A percentile compares a stretch with the other conserved stretches of the same genome.
These are phyloP conservation scores for Fusarium sp. DNA, from an alignment of 2,329 filamentous ascomycete genomes.

Conservation along the genomic window DNA sequence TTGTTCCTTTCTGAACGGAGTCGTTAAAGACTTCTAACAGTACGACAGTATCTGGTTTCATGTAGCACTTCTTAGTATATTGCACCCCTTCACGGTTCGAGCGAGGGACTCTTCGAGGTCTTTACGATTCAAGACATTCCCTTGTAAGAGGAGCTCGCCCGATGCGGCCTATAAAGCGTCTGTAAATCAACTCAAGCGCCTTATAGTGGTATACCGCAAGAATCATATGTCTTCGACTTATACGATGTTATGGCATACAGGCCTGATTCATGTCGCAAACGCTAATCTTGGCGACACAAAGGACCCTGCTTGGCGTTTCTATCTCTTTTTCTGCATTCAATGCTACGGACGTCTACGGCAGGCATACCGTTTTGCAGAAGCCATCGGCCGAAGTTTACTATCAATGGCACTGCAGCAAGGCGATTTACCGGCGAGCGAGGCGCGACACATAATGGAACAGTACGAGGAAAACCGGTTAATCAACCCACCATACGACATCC, in stretches of 20 bases:
- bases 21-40: neutral
- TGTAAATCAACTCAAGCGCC: constrained; percentile 50
- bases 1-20: neutral
- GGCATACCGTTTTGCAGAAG: constrained; percentile 49
- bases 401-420: constrained; percentile 49
- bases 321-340: constrained; percentile 52
- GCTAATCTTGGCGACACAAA: constrained; percentile 45
- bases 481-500: constrained; percentile 36
- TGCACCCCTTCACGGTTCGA: constrained; percentile 35
- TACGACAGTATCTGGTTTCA: constrained; percentile 52
- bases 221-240: constrained; percentile 47
- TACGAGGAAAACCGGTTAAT: constrained; percentile 40
- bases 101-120: neutral
- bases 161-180: constrained; percentile 48
- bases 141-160: constrained; percentile 37
- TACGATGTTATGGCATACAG: constrained; percentile 53
- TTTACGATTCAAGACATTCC: constrained; percentile 42
- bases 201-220: constrained; percentile 50
- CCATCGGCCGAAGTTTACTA: constrained; percentile 48
- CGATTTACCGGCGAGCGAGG: constrained; percentile 41
- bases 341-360: constrained; percentile 49
- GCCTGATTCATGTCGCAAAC: constrained; percentile 52
- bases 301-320: constrained; percentile 47
- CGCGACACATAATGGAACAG: constrained; percentile 44
- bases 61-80: constrained; percentile 50